Conservation (phyloP, 2,329 filamentous ascomycete genomes). For the Monilinia laxa region DNA sequence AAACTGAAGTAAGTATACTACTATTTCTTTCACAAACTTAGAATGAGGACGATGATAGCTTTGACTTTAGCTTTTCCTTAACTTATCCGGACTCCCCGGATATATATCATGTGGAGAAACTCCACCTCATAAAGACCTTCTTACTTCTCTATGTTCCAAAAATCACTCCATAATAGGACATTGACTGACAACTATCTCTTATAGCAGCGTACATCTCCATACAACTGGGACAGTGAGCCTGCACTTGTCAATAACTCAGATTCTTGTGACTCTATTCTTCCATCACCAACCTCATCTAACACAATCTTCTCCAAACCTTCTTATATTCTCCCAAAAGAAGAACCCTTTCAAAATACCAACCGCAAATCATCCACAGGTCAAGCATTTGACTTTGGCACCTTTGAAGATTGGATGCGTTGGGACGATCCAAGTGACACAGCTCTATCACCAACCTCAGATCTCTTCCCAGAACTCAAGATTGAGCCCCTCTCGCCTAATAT, state of each 20-base stretch:
- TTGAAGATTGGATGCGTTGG: constrained; percentile 40
- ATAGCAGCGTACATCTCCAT: constrained; percentile 26
- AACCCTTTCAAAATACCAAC: constrained; percentile 17
- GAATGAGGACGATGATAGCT: not conserved
- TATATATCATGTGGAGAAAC: constrained; percentile 4
- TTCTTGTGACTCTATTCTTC: constrained; percentile 35
- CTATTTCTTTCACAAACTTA: not conserved
- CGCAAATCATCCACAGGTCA: constrained; percentile 30
- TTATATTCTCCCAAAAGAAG: constrained; percentile 31
- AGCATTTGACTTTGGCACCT: constrained; percentile 35
- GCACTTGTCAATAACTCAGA: constrained; percentile 31
- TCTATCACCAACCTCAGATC: constrained; percentile 35
- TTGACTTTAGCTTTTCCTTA: not conserved
- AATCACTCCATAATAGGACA: not conserved
- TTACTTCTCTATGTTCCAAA: not conserved
- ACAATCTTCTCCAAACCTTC: constrained; percentile 27
- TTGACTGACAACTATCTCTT: constrained; percentile 1
- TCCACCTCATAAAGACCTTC: not conserved
- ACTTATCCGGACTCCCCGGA: not conserved
- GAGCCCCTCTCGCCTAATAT: constrained; percentile 36
- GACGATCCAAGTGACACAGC: constrained; percentile 37
- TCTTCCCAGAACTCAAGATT: constrained; percentile 37
- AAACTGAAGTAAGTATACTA: constrained; percentile 30
- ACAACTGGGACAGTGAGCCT: constrained; percentile 32
- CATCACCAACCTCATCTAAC: constrained; percentile 34